Conservation (phyloP, 148 eudicot species). For the Heliosperma pusillum region DNA sequence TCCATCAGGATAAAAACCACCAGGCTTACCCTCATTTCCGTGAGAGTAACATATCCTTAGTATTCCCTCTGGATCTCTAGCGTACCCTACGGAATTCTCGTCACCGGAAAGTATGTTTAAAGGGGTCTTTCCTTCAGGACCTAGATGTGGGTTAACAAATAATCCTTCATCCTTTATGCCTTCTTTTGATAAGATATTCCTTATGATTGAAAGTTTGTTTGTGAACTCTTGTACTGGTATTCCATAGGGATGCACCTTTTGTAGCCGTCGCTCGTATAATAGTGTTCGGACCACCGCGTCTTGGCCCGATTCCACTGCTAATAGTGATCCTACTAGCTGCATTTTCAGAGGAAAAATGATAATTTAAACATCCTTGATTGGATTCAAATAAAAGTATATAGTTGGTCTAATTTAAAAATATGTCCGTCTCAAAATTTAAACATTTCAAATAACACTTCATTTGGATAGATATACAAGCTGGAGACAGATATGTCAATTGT, state of each 20-base stretch:
- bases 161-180: constrained; percentile 77
- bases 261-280: constrained; percentile 45
- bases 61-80: constrained; percentile 66
- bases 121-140: constrained; percentile 47
- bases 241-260: constrained; percentile 51
- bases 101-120: constrained; percentile 74
- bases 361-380: too few relatives aligned
- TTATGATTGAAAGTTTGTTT: constrained; percentile 45
- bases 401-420: too few relatives aligned
- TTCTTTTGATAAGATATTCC: constrained; percentile 54
- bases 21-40: constrained; percentile 45
- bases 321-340: constrained; percentile 75
- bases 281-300: constrained; percentile 74
- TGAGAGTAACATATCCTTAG: constrained; percentile 62
- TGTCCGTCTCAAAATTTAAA: too few relatives aligned
- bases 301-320: constrained; percentile 89
- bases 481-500: too few relatives aligned
- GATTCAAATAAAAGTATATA: too few relatives aligned
- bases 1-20: constrained; percentile 81
- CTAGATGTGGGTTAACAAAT: constrained; percentile 25
- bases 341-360: background rate
- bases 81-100: constrained; percentile 45
- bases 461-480: too few relatives aligned
- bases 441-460: too few relatives aligned
- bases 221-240: constrained; percentile 72